These are phyloP conservation scores for Kernera saxatilis DNA, from an alignment of 345 rosid species.

Conservation along the genomic window DNA sequence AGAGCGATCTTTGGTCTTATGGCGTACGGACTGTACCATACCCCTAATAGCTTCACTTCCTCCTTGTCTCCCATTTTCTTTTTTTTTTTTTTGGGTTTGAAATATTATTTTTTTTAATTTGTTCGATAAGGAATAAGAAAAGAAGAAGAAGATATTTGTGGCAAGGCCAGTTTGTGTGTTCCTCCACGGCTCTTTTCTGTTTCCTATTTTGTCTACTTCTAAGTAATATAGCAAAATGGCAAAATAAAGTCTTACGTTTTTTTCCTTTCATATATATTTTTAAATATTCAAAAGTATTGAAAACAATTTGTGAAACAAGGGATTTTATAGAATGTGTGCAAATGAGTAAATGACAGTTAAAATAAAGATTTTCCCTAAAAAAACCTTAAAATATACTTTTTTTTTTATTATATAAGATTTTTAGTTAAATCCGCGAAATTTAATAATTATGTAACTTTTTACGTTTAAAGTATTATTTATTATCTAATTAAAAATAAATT, in stretches of 20 bases:
- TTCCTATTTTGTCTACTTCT: too few relatives aligned
- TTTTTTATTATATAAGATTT: too few relatives aligned
- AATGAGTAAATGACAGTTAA: background rate
- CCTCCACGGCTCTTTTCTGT: background rate
- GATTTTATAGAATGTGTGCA: background rate
- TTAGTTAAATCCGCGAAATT: too few relatives aligned
- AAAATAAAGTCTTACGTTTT: too few relatives aligned
- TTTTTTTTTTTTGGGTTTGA: background rate
- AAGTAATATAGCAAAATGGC: too few relatives aligned
- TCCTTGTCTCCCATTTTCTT: slow-evolving; percentile 7
- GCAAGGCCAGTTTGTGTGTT: background rate
- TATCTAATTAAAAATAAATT: too few relatives aligned
- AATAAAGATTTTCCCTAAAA: background rate
- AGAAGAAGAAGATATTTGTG: background rate
- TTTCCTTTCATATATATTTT: background rate
- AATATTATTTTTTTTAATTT: background rate
- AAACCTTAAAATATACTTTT: too few relatives aligned
- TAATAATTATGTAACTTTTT: too few relatives aligned
- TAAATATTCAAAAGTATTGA: background rate
- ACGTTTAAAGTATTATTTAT: too few relatives aligned
- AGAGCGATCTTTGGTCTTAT: slow-evolving; percentile 37
- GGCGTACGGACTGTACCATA: slow-evolving; percentile 32
- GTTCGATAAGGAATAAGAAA: too few relatives aligned
- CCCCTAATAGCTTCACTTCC: slow-evolving; percentile 35
- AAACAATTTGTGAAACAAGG: background rate